Evolutionary conservation across 768 basidiomycete genomes (phyloP), one percentile per base, ranked within the genome.

Genomic region (Gloeostereum incarnatum): DNA sequence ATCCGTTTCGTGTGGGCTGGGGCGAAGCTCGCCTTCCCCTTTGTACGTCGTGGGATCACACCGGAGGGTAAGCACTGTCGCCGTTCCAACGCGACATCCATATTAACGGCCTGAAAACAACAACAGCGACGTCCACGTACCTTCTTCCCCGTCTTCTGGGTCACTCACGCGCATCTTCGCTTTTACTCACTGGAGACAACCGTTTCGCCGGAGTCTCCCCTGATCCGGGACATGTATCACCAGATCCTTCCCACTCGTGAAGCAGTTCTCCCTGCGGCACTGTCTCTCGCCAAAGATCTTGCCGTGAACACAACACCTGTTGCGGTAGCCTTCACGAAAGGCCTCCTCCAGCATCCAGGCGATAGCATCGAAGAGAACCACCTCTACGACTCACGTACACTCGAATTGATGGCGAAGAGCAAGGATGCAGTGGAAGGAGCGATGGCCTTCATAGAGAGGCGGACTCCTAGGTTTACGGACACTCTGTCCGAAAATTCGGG

Each of bases 111-210:
- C 17, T 31, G 25, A 29, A 16, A 4, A 13, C 9, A 11, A 8
- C 4, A 11, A 4, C 43, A 62, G 68, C 66, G 17, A 56, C 53
- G 7, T 66, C 67, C 7, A 57, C 53, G 26, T 75, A 67, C 49
- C 63, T 76, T 35, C 65, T 77, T n/a, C 74, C 75, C 18, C 64
- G 66, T 14, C 65, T 77, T 24, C 46, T 76, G 14, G 73, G 74
- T 4, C 63, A 66, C 41, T 70, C 75, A 11, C 60, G 66, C 5
- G 71, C 76, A 7, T 61, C 56, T 34, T 63, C 70, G 16, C 61
- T 76, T n/a, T 59, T 76, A 19, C 57, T 75, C 20, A 65, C 66
- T 1, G 75, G 70, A 16, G 53, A n/a, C 55, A 3, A 66, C 64
- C 3, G 54, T 71, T 27, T 45, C 60, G 1, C 65, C 75, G 0